These are phyloP conservation scores for Litsea cubeba DNA, from an alignment of 164 flowering plant genomes.

Conservation along the genomic window DNA sequence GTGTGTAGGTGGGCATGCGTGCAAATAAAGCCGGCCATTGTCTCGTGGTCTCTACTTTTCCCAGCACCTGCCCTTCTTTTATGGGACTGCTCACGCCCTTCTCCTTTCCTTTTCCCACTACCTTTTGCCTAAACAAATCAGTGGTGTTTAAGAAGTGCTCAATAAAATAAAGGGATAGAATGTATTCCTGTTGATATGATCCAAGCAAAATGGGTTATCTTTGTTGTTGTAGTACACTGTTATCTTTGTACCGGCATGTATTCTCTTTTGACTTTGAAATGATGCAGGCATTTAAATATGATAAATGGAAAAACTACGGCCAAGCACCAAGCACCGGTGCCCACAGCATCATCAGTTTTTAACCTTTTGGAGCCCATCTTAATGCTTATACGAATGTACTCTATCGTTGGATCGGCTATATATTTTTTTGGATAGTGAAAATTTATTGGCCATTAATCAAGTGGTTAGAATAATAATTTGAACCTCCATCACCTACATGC, in stretches of 20 bases:
- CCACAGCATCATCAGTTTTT: no score
- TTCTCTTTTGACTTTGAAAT: neutral
- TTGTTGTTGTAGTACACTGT: neutral
- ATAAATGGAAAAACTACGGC: no score
- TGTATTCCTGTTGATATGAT: slow-evolving; percentile 5
- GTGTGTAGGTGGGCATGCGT: slow-evolving; percentile 33
- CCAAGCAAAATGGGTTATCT: slow-evolving; percentile 4
- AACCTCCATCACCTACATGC: no score
- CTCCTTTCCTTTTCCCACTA: slow-evolving; percentile 2
- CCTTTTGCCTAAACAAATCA: slow-evolving; percentile 12
- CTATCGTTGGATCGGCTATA: no score
- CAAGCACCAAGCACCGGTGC: no score
- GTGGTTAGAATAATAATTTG: no score
- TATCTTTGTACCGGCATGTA: neutral
- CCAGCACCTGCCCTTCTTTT: slow-evolving; percentile 32
- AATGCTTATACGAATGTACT: no score
- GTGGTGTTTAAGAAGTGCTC: neutral
- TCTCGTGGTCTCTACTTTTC: slow-evolving; percentile 37
- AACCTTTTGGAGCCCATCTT: no score
- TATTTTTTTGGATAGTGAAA: no score
- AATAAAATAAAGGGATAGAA: neutral
- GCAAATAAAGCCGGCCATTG: slow-evolving; percentile 32
- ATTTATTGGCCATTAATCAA: no score
- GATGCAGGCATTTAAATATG: no score
- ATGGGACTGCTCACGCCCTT: slow-evolving; percentile 21